phyloP scores from a whole-genome alignment of 2,329 filamentous ascomycete genomes.

The Aspergillus transmontanensis region DNA sequence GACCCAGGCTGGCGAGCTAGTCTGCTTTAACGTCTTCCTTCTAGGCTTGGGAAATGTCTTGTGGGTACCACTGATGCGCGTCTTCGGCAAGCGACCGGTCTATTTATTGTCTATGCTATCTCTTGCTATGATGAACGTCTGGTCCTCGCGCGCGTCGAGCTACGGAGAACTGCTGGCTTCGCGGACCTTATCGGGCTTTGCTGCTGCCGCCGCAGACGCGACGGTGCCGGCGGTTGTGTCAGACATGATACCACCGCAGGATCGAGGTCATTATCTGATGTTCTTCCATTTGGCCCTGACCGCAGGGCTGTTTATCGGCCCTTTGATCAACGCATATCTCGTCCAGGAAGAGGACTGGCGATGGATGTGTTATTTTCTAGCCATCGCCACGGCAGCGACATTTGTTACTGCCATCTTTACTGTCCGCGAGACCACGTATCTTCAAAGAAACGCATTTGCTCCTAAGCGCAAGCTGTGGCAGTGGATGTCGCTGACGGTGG shows the following conservation, averaged over 20 bases:
- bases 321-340: constrained; percentile 34
- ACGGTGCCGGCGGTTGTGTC: constrained; percentile 38
- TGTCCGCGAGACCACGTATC: constrained; percentile 27
- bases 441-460: not conserved
- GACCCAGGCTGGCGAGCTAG: constrained; percentile 27
- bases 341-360: constrained; percentile 27
- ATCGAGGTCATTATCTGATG: constrained; percentile 42
- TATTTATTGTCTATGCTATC: constrained; percentile 38
- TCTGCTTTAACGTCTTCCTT: constrained; percentile 30
- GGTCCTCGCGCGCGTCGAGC: constrained; percentile 32
- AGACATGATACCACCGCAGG: constrained; percentile 38
- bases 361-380: constrained; percentile 31
- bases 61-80: constrained; percentile 30
- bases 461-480: constrained; percentile 16
- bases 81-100: constrained; percentile 40
- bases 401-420: constrained; percentile 24
- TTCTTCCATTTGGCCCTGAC: constrained; percentile 41
- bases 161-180: constrained; percentile 30
- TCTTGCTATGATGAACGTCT: constrained; percentile 38
- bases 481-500: constrained; percentile 26
- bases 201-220: constrained; percentile 36
- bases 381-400: constrained; percentile 24
- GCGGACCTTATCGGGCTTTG: constrained; percentile 31
- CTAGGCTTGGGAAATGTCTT: constrained; percentile 29
- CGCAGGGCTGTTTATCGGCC: constrained; percentile 40